Evolutionary conservation across 148 eudicot species (phyloP), one percentile per base, ranked within the genome.

Genomic region (Rhododendron ovatum): DNA sequence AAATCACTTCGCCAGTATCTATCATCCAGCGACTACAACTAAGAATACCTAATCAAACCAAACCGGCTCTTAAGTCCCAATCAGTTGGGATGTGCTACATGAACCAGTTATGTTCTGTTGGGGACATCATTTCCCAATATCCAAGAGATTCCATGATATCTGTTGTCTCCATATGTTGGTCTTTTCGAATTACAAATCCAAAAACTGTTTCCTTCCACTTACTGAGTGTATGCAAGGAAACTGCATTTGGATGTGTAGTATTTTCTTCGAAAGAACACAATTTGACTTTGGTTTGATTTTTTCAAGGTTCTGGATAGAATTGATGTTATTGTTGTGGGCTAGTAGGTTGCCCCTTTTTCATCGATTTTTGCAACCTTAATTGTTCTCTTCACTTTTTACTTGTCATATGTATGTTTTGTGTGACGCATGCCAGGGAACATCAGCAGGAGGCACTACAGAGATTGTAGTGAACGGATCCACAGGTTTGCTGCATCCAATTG

Each of bases 371-470:
- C 51, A 50, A 24, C 63, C 7, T 82, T 79, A 24, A 30, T n/a
- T 48, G 50, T 50, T 85, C 14, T 35, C 47, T 28, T 20, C 22
- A 43, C 26, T 8, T 15, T 74, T 22, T 24, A 4, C 8, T 47
- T 82, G 78, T 15, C 28, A 28, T 79, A 35, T 45, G 57, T 57
- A 3, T 28, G 8, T 84, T 80, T 26, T n/a, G 24, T 76, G 30
- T 61, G 69, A 85, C 18, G 26, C 12, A 43, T 84, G 83, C 30
- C 92, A 97, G 99, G 99, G 99, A 76, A 97, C 99, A 51, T 95
- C 98, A 73, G 99, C 99, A 55, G 99, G 99, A 85, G 99, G 99
- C 59, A 97, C 99, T 5, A 92, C 89, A 82, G 99, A 97, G 87
- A 97, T 97, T 81, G 96, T 97, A 13, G 95, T 91, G 76, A 93